These are phyloP conservation scores for Phaeosphaeria sp. DNA, from an alignment of 2,329 filamentous ascomycete species.

Conservation along the genomic window DNA sequence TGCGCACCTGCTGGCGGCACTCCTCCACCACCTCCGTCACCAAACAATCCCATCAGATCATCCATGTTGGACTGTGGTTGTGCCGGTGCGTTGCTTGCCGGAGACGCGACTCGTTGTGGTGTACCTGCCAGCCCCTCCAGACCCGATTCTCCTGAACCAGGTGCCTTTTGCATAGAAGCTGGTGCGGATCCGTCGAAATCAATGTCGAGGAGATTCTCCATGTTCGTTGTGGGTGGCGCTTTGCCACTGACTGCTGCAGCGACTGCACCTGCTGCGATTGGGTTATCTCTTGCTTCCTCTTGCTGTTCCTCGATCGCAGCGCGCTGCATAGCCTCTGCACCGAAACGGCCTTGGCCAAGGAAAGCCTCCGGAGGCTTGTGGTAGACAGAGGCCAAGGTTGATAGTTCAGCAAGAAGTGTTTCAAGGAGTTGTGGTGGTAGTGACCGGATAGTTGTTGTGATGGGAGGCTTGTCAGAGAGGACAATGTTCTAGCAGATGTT, in stretches of 20 bases:
- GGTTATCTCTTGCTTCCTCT: conserved; percentile 90
- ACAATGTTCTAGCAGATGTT: conserved; percentile 71
- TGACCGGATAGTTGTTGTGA: conserved; percentile 91
- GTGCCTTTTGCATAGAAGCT: conserved; percentile 77
- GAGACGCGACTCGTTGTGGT: conserved; percentile 73
- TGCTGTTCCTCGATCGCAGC: conserved; percentile 96
- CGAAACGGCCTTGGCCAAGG: conserved; percentile 91
- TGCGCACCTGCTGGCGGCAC: conserved; percentile 39
- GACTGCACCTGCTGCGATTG: conserved; percentile 84
- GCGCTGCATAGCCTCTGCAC: conserved; percentile 91
- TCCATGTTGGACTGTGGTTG: conserved; percentile 70
- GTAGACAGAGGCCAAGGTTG: conserved; percentile 94
- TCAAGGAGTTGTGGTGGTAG: conserved; percentile 85
- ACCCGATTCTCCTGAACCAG: conserved; percentile 57
- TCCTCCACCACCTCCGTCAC: conserved; percentile 44
- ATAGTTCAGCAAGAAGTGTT: conserved; percentile 88
- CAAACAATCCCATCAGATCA: conserved; percentile 78
- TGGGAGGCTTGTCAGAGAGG: conserved; percentile 91
- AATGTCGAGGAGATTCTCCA: conserved; percentile 95
- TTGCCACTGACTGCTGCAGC: conserved; percentile 66
- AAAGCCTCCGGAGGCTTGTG: conserved; percentile 99
- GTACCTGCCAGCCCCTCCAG: conserved; percentile 67
- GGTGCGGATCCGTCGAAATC: conserved; percentile 94
- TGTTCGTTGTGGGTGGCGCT: conserved; percentile 71
- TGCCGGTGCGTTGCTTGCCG: conserved; percentile 54